phyloP scores from a whole-genome alignment of 2,329 filamentous ascomycete species.

The Coniochaeta sp. region DNA sequence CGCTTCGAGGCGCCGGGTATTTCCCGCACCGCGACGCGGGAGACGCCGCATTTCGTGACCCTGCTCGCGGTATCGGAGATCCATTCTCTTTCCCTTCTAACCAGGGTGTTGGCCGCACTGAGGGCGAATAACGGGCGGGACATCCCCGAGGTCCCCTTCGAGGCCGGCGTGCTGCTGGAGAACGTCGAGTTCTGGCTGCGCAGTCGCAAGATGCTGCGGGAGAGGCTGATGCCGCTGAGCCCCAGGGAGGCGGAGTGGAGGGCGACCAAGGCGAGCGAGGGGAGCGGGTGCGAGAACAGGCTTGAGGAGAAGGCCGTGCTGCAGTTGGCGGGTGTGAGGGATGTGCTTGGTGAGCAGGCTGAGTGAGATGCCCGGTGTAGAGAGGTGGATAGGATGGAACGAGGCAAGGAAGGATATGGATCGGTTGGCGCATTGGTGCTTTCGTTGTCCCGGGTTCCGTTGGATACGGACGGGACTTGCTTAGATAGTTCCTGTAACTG shows the following conservation, averaged over 20 bases:
- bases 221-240: constrained; percentile 66
- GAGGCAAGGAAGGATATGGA: not conserved
- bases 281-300: constrained; percentile 48
- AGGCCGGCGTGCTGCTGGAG: constrained; percentile 64
- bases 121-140: constrained; percentile 61
- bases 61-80: constrained; percentile 69
- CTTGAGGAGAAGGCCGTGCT: constrained; percentile 70
- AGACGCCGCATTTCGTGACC: constrained; percentile 59
- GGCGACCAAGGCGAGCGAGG: constrained; percentile 30
- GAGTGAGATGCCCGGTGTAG: constrained; percentile 24
- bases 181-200: constrained; percentile 78
- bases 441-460: not conserved
- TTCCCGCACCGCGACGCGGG: constrained; percentile 41
- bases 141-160: constrained; percentile 69
- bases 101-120: constrained; percentile 62
- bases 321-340: constrained; percentile 56
- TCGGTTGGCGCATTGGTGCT: not conserved
- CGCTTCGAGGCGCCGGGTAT: constrained; percentile 59
- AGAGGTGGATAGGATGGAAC: not conserved
- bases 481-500: not conserved
- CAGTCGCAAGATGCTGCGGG: constrained; percentile 60
- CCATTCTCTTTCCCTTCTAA: constrained; percentile 71
- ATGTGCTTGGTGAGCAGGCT: constrained; percentile 46
- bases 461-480: not conserved
- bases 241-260: constrained; percentile 64